Evolutionary conservation across 2,329 filamentous ascomycete genomes (phyloP).

Genomic region (Huntiella omanensis): DNA sequence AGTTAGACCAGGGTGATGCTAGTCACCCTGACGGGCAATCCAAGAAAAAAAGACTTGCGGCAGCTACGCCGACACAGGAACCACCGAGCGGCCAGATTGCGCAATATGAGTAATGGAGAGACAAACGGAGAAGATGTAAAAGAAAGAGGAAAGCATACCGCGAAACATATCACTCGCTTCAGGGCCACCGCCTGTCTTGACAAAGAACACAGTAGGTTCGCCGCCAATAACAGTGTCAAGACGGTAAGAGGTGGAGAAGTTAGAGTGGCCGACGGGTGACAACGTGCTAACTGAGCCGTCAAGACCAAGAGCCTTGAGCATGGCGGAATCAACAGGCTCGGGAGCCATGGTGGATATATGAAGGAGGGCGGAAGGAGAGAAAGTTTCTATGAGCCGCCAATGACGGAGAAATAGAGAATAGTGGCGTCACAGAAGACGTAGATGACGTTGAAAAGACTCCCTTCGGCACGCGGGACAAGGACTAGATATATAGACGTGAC

Average conservation of each 20-base stretch:
- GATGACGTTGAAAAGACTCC: too few species aligned
- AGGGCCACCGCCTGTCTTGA: slow-evolving; percentile 47
- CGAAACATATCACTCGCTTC: slow-evolving; percentile 50
- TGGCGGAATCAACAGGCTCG: slow-evolving; percentile 37
- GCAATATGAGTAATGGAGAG: neutral
- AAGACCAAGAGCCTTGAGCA: slow-evolving; percentile 40
- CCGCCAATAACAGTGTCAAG: slow-evolving; percentile 28
- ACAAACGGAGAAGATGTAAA: neutral
- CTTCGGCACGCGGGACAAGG: too few species aligned
- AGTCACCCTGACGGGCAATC: neutral
- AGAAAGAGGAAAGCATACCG: slow-evolving; percentile 23
- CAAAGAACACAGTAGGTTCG: slow-evolving; percentile 40
- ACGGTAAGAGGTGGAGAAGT: slow-evolving; percentile 50
- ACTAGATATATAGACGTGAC: too few species aligned
- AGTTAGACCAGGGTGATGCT: too few species aligned
- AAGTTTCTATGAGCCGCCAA: neutral
- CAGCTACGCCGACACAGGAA: too few species aligned
- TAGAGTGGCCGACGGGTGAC: slow-evolving; percentile 43
- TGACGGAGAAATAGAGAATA: neutral
- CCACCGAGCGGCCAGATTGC: neutral
- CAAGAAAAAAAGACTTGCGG: too few species aligned
- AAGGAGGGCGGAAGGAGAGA: neutral
- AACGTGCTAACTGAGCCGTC: slow-evolving; percentile 35
- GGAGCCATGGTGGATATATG: slow-evolving; percentile 6
- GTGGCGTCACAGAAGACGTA: neutral